Conservation (phyloP, 2,329 filamentous ascomycete genomes). For the Didymella pinodella region DNA sequence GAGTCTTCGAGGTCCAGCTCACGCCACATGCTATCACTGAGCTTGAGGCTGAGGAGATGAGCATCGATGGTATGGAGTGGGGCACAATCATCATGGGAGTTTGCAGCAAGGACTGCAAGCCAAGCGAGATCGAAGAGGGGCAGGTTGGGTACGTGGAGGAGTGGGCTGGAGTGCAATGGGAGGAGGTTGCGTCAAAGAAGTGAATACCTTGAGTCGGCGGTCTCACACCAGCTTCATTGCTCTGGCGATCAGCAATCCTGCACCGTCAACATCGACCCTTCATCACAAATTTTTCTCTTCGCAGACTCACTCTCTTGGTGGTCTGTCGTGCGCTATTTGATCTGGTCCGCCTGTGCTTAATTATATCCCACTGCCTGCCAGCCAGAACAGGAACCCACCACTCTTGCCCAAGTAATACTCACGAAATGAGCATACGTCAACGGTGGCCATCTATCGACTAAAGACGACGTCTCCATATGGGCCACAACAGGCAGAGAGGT, state of each 20-base stretch:
- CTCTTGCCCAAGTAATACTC: too few species aligned
- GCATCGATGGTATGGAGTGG: constrained; percentile 92
- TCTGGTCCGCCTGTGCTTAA: neutral
- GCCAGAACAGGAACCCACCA: too few species aligned
- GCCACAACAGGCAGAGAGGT: neutral
- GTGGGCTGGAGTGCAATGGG: constrained; percentile 99
- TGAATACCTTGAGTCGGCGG: neutral
- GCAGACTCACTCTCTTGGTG: neutral
- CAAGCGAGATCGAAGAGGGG: constrained; percentile 64
- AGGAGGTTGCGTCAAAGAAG: constrained; percentile 65
- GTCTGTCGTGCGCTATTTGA: neutral
- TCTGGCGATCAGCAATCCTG: neutral
- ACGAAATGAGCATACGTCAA: too few species aligned
- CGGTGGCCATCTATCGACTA: too few species aligned
- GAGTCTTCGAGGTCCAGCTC: constrained; percentile 91
- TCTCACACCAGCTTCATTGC: neutral
- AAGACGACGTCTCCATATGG: too few species aligned
- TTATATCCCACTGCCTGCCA: neutral
- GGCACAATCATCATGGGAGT: constrained; percentile 89
- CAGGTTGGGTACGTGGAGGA: constrained; percentile 86
- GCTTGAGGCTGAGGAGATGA: constrained; percentile 76
- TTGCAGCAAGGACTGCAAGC: constrained; percentile 80
- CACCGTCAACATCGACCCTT: neutral
- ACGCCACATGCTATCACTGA: constrained; percentile 89
- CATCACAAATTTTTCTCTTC: neutral